A percentile compares a stretch with the other conserved stretches of the same genome.
Conservation (phyloP, 441 rosid species). For the Brassica hybrid region DNA sequence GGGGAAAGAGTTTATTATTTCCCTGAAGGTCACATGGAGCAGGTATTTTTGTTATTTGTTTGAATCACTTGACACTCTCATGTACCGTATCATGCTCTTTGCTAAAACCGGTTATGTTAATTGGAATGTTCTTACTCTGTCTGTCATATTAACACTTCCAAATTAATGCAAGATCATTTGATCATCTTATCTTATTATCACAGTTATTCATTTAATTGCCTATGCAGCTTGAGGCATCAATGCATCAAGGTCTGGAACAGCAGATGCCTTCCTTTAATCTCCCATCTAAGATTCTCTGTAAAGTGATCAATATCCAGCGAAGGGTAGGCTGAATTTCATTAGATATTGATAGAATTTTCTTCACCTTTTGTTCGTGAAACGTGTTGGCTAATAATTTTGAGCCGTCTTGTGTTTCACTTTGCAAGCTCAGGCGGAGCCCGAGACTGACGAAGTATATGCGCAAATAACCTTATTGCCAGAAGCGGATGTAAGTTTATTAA, state of each 20-base stretch:
- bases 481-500: conserved; percentile 56
- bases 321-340: conserved; percentile 56
- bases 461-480: conserved; percentile 93
- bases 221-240: conserved; percentile 94
- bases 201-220: conserved; percentile 17
- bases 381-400: conserved; percentile 15
- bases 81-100: not conserved
- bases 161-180: not conserved
- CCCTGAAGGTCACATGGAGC: conserved; percentile 99
- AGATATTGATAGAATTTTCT: not conserved
- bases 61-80: conserved; percentile 20
- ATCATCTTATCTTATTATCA: conserved; percentile 12
- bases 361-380: conserved; percentile 16
- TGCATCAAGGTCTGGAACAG: conserved; percentile 86
- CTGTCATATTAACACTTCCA: conserved; percentile 16
- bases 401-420: conserved; percentile 32
- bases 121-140: not conserved
- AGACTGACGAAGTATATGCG: conserved; percentile 95
- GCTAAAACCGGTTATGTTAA: conserved; percentile 3
- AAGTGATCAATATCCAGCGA: conserved; percentile 87
- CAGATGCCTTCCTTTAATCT: conserved; percentile 88
- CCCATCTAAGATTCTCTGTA: conserved; percentile 94
- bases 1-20: conserved; percentile 98
- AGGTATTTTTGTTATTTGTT: conserved; percentile 53
- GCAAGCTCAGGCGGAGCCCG: conserved; percentile 83